A percentile compares a stretch with the other conserved stretches of the same genome.
Evolutionary conservation across 192 early-diverging fungal species (phyloP).

Genomic region (Tieghemiomyces parasiticus): DNA sequence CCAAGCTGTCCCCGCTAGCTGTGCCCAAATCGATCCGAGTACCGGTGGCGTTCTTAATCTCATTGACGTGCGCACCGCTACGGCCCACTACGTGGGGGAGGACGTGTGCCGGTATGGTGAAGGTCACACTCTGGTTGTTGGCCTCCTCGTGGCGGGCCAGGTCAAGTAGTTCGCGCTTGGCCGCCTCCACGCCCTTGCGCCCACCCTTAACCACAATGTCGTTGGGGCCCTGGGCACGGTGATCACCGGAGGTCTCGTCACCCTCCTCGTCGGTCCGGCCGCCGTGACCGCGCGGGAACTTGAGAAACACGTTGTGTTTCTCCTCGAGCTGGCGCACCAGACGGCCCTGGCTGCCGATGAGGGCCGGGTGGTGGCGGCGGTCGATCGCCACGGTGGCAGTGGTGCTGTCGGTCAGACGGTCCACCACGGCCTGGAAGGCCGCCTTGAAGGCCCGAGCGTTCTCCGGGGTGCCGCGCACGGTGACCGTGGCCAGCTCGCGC

Average conservation of each 20-base stretch:
- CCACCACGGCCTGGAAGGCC: slow-evolving; percentile 47
- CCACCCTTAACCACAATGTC: slow-evolving; percentile 72
- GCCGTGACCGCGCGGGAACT: slow-evolving; percentile 44
- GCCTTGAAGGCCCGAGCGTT: slow-evolving; percentile 59
- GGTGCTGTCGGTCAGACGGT: slow-evolving; percentile 51
- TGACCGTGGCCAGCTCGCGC: slow-evolving; percentile 27
- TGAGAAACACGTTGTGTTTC: slow-evolving; percentile 53
- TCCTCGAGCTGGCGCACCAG: slow-evolving; percentile 63
- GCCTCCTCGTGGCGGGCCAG: slow-evolving; percentile 71
- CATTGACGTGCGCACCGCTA: slow-evolving; percentile 47
- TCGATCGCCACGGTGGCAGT: slow-evolving; percentile 35
- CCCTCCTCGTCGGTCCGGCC: slow-evolving; percentile 34
- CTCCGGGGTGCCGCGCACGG: slow-evolving; percentile 59
- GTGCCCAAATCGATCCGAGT: slow-evolving; percentile 57
- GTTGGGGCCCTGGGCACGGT: slow-evolving; percentile 22
- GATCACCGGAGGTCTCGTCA: slow-evolving; percentile 10
- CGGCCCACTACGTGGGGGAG: slow-evolving; percentile 71
- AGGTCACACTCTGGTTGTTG: slow-evolving; percentile 44
- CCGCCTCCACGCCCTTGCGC: slow-evolving; percentile 60
- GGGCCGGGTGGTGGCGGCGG: slow-evolving; percentile 44
- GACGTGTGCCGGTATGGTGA: slow-evolving; percentile 42
- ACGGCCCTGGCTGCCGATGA: slow-evolving; percentile 53
- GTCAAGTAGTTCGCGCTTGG: slow-evolving; percentile 69
- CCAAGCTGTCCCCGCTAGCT: slow-evolving; percentile 22
- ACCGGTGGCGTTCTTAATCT: slow-evolving; percentile 54